Base-by-base conservation (phyloP, 495 filamentous ascomycete species). In the Xylaria acuta region DNA sequence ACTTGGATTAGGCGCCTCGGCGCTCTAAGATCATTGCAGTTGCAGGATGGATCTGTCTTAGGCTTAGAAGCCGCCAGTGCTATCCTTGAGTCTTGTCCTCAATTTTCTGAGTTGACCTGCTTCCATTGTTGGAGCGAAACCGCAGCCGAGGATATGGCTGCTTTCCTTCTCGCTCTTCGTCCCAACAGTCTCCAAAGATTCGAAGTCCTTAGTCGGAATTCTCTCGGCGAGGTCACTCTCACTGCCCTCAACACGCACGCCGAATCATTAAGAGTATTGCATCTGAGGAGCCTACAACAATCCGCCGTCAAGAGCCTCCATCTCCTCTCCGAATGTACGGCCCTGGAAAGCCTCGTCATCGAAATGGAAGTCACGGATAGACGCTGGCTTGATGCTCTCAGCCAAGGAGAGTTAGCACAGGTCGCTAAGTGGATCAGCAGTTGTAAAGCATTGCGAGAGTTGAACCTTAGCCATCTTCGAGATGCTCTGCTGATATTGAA, bases 151-250 rank as follows among this genome's bases (percentile, higher is more conserved):
- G 78, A 88, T 45, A 77, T 93, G 45, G 87, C 89, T 4, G 78
- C 80, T 22, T 91, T 93, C 71, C 84, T 94, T 30, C 78, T 77
- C 38, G 82, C 82, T 2, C 80, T 94, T 16, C 83, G 75, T 9
- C 85, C 86, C 0, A 86, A 93, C 68, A 88, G 86, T 7, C 78
- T 95, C 0, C 84, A 84, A 65, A 85, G 83, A 12, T 90, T 94
- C 73, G 84, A 88, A 60, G 82, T 90, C 27, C 80, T 89, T 53
- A 86, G 87, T 72, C 75, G 79, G 27, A 84, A 85, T 45, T 77
- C 81, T 5, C 82, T 92, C 45, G 86, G 84, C 6, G 75, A 80
- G 5, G 83, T 89, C 56, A 88, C 88, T 6, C 87, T 92, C 53
- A 78, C 83, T 53, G 88, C 89, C 4, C 72, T 95, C n/a, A 85